These are phyloP conservation scores for Populus hybrid DNA, from an alignment of 441 rosid species.

Conservation along the genomic window DNA sequence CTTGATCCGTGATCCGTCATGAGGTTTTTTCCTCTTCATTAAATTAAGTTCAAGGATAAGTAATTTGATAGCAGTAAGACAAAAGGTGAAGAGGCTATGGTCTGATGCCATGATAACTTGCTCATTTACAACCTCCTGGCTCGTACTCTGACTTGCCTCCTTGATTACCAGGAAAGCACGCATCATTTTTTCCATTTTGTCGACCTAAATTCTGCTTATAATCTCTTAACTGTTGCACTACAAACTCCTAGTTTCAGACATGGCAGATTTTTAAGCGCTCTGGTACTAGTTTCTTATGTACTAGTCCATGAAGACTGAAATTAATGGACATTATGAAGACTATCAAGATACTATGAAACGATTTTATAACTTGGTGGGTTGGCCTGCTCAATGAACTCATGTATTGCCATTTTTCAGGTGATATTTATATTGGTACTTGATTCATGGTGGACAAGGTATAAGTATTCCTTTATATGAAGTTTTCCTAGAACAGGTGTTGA, in stretches of 20 bases:
- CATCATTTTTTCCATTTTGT: not conserved
- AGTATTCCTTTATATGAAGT: not conserved
- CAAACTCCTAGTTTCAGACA: not conserved
- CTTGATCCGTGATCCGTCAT: no score
- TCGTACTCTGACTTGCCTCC: not conserved
- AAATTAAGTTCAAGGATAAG: not conserved
- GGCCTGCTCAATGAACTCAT: not conserved
- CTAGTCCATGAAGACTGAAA: not conserved
- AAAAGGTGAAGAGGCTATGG: not conserved
- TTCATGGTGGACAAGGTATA: not conserved
- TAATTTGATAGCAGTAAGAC: not conserved
- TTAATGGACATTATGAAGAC: not conserved
- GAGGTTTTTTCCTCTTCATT: not conserved
- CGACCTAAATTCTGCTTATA: not conserved
- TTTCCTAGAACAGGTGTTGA: not conserved
- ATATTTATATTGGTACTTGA: not conserved
- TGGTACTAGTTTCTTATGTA: not conserved
- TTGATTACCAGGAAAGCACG: not conserved
- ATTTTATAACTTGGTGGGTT: not conserved
- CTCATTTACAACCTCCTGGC: not conserved
- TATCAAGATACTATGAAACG: not conserved
- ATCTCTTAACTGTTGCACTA: not conserved
- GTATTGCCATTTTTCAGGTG: not conserved
- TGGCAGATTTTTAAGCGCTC: not conserved
- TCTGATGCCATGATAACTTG: not conserved